Base-by-base conservation (phyloP, 352 stramenopile species). In the Aphanomyces astaci region DNA sequence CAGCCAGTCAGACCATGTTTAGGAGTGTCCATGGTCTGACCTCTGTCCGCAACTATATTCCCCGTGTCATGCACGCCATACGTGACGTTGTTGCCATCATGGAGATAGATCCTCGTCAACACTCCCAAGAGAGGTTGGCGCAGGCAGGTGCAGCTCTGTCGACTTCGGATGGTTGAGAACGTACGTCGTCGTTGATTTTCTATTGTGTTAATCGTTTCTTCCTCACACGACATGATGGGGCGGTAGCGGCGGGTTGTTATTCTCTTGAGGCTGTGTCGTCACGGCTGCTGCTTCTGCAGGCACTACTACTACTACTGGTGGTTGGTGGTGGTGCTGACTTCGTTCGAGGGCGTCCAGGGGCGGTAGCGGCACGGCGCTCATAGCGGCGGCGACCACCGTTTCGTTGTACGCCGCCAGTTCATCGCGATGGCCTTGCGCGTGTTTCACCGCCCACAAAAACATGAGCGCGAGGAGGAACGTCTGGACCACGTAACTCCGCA, bases 401-500 rank as follows among this genome's bases (percentile, higher is more conserved):
- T 90, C 78, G 63, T 94, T 94, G 79, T 94, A 92, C 32, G 79
- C 79, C 24, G 77, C 75, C 62, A 94, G 81, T 48, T 94, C 86
- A 0, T 75, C 75, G 67, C 88, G 77, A 56, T 94, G 86, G 69
- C 76, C 72, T 64, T 89, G 89, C 57, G 83, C 89, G 60, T 94
- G 86, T 28, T 79, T 80, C 49, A 94, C 87, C 27, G 84, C 82
- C 43, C 92, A 78, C 63, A 92, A 52, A 82, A 84, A 94, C 84
- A 94, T 92, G 31, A 89, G 73, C 28, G 87, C 73, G 27, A 94
- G 80, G 76, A 94, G 87, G 63, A 94, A 78, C 48, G 82, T 81
- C 71, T 94, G 84, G 66, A 94, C 90, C 17, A 94, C 75, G 71
- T 92, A 92, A 28, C 84, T 83, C 55, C 84, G 92, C 39, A 94